Conservation (phyloP, 2,329 filamentous ascomycete species). For the Chaetomium strumarium region DNA sequence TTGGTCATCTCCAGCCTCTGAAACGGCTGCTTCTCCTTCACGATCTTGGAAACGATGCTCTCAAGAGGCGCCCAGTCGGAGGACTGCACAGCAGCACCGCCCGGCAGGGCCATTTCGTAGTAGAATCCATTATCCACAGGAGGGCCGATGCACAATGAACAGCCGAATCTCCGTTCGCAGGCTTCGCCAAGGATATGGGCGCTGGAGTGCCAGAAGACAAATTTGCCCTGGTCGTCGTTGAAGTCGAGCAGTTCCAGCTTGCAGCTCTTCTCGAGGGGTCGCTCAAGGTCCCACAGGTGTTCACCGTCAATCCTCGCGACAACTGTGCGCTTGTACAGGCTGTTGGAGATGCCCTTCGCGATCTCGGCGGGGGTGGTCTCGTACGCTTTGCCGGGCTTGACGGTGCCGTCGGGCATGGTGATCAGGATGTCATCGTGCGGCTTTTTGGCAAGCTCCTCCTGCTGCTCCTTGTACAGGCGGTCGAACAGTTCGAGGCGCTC, state of each 20-base stretch:
- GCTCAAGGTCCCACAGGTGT: constrained; percentile 86
- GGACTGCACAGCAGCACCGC: constrained; percentile 63
- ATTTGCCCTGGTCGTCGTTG: constrained; percentile 66
- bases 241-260: constrained; percentile 82
- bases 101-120: constrained; percentile 88
- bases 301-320: constrained; percentile 78
- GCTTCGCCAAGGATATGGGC: constrained; percentile 96
- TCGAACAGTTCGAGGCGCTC: constrained; percentile 84
- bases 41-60: constrained; percentile 70
- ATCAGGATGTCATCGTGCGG: constrained; percentile 69
- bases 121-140: constrained; percentile 59
- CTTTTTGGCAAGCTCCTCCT: constrained; percentile 66
- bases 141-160: constrained; percentile 74
- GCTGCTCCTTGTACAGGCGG: constrained; percentile 75
- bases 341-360: constrained; percentile 76
- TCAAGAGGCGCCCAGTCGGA: constrained; percentile 82
- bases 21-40: constrained; percentile 96
- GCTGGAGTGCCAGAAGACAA: constrained; percentile 93
- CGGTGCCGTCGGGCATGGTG: constrained; percentile 65
- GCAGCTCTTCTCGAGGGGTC: constrained; percentile 83
- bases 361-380: constrained; percentile 83
- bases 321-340: constrained; percentile 76
- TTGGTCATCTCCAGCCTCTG: constrained; percentile 82
- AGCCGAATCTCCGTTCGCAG: constrained; percentile 83
- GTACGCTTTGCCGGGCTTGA: constrained; percentile 74